phyloP scores from a whole-genome alignment of 23 red algal species.

The Agarophyton chilense region DNA sequence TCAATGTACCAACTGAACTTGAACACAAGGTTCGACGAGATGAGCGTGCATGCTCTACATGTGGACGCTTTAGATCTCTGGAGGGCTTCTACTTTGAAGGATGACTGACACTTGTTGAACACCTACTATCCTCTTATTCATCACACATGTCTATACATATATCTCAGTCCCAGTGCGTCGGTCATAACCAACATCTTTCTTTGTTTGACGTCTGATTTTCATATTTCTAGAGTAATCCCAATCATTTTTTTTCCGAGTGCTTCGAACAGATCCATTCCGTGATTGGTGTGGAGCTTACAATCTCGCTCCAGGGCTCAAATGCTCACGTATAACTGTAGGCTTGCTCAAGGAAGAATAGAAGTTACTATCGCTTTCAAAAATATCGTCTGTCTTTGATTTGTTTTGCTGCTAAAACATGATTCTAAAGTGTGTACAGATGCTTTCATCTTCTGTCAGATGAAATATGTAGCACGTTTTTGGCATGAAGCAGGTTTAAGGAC shows the following conservation, averaged over 20 bases:
- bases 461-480: neutral
- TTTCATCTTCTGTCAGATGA: neutral
- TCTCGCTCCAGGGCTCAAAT: neutral
- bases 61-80: neutral
- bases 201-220: neutral
- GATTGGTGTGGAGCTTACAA: neutral
- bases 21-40: neutral
- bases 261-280: neutral
- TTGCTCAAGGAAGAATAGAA: neutral
- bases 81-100: neutral
- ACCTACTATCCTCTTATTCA: too few species aligned
- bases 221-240: neutral
- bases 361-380: neutral
- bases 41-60: neutral
- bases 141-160: too few species aligned
- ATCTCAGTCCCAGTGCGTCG: too few species aligned
- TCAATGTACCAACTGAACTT: neutral
- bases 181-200: neutral
- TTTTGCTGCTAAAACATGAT: conserved; percentile 25
- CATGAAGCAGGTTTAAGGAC: too few species aligned
- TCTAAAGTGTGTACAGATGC: conserved; percentile 10
- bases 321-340: too few species aligned
- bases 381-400: neutral
- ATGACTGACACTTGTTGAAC: neutral
- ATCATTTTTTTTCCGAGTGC: neutral